Evolutionary conservation across 2,329 filamentous ascomycete species (phyloP).

Genomic region (Epichloe festucae): DNA sequence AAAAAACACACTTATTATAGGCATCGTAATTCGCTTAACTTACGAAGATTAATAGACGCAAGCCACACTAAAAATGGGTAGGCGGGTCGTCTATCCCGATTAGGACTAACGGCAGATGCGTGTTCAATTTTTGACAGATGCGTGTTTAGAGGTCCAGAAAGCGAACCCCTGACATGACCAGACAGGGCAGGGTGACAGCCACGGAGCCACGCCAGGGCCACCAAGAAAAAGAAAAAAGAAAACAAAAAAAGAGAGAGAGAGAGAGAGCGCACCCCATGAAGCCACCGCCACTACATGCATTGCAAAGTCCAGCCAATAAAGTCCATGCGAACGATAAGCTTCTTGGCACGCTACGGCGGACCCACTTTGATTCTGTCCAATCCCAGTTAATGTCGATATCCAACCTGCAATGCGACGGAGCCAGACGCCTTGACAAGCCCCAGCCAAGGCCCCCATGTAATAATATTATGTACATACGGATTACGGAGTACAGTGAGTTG

Average conservation of each 20-base stretch:
- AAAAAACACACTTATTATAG: no score
- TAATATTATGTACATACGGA: not conserved
- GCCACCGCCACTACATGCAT: not conserved
- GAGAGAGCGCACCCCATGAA: not conserved
- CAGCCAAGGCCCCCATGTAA: not conserved
- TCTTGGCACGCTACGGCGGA: not conserved
- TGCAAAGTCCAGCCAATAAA: not conserved
- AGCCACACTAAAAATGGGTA: no score
- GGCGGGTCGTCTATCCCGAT: no score
- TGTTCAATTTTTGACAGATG: no score
- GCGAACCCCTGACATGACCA: no score
- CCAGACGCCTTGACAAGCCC: not conserved
- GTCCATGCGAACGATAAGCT: conserved; percentile 2
- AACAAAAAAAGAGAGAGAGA: not conserved
- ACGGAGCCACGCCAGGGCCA: no score
- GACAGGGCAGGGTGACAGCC: no score
- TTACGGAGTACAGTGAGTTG: no score
- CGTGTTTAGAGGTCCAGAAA: no score
- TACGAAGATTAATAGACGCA: no score
- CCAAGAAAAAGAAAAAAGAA: not conserved
- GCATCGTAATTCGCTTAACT: no score
- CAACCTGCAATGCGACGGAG: not conserved
- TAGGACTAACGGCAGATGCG: no score
- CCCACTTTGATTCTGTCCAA: not conserved
- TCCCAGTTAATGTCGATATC: not conserved